Evolutionary conservation across 2,329 filamentous ascomycete species (phyloP).

Genomic region (Bipolaris bicolor): DNA sequence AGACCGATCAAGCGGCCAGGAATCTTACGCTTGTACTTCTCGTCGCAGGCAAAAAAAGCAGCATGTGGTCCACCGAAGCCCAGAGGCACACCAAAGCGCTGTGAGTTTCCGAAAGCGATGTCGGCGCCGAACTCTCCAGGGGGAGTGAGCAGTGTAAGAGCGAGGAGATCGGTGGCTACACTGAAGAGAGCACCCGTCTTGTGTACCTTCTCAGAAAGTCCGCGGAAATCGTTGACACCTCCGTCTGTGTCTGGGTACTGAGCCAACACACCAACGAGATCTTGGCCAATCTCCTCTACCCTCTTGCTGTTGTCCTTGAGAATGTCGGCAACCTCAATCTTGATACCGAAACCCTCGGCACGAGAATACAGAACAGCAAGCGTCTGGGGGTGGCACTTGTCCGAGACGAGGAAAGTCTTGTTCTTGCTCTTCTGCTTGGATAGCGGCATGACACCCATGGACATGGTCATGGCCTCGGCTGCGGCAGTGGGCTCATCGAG

Average conservation of each 20-base stretch:
- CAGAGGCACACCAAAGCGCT: slow-evolving; percentile 89
- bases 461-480: slow-evolving; percentile 94
- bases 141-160: slow-evolving; percentile 83
- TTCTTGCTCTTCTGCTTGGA: slow-evolving; percentile 74
- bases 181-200: slow-evolving; percentile 78
- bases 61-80: slow-evolving; percentile 95
- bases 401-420: slow-evolving; percentile 85
- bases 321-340: slow-evolving; percentile 74
- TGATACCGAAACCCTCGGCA: slow-evolving; percentile 89
- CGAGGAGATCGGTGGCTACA: slow-evolving; percentile 87
- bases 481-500: slow-evolving; percentile 92
- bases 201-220: slow-evolving; percentile 78
- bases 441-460: slow-evolving; percentile 74
- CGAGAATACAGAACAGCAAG: slow-evolving; percentile 82
- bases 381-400: slow-evolving; percentile 83
- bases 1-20: slow-evolving; percentile 89
- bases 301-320: slow-evolving; percentile 67
- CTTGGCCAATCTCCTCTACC: slow-evolving; percentile 76
- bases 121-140: slow-evolving; percentile 95
- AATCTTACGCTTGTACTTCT: slow-evolving; percentile 93
- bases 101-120: slow-evolving; percentile 90
- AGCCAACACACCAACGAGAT: slow-evolving; percentile 87
- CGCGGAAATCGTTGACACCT: slow-evolving; percentile 75
- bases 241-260: slow-evolving; percentile 94
- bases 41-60: slow-evolving; percentile 90